Conservation (phyloP, 805 yeast genomes). For the Candida boidinii region DNA sequence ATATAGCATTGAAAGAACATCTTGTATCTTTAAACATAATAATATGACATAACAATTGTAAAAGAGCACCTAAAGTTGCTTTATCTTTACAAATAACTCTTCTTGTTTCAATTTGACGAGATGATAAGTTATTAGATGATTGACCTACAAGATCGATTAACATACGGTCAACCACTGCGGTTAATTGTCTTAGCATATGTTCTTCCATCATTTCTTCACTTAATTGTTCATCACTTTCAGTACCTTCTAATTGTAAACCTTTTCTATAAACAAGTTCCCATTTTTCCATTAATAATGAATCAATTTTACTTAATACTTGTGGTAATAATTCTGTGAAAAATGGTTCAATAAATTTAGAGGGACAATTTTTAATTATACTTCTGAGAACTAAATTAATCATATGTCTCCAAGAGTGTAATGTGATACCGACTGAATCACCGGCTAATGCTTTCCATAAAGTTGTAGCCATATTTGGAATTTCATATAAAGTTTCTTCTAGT, state of each 20-base stretch:
- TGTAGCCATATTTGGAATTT: slow-evolving; percentile 71
- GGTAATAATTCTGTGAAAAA: slow-evolving; percentile 80
- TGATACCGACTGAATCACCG: slow-evolving; percentile 76
- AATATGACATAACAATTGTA: slow-evolving; percentile 66
- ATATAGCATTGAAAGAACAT: slow-evolving; percentile 84
- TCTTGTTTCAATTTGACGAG: slow-evolving; percentile 60
- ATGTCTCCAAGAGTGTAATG: slow-evolving; percentile 95
- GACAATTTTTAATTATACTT: slow-evolving; percentile 83
- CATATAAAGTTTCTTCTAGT: slow-evolving; percentile 81
- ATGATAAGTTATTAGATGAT: slow-evolving; percentile 36
- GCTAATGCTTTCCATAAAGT: slow-evolving; percentile 82
- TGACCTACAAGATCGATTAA: slow-evolving; percentile 86
- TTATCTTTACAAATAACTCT: slow-evolving; percentile 56
- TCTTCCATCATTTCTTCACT: slow-evolving; percentile 99
- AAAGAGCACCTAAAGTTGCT: slow-evolving; percentile 66
- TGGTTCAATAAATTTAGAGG: slow-evolving; percentile 51
- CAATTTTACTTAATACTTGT: slow-evolving; percentile 61
- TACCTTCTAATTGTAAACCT: slow-evolving; percentile 47
- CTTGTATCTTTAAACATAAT: slow-evolving; percentile 82
- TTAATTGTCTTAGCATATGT: slow-evolving; percentile 83
- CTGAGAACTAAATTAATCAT: slow-evolving; percentile 86
- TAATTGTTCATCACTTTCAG: slow-evolving; percentile 64
- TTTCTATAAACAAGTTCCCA: slow-evolving; percentile 66
- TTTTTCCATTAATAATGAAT: slow-evolving; percentile 58
- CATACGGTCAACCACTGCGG: slow-evolving; percentile 83